These are phyloP conservation scores for Phaeodactylum tricornutum DNA, from an alignment of 108 stramenopile species.

Conservation along the genomic window DNA sequence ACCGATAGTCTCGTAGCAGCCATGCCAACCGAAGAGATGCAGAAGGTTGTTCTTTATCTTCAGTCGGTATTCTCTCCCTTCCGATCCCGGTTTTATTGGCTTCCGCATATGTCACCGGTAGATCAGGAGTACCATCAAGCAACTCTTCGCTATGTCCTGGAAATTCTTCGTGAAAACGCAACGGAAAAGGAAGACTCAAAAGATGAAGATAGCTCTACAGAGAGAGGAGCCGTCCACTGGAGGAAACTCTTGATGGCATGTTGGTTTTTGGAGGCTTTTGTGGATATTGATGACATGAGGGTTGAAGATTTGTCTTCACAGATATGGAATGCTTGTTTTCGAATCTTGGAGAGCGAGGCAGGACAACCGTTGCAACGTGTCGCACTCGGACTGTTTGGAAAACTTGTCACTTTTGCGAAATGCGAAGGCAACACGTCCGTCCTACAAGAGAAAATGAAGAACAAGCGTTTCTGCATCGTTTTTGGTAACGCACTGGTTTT, in stretches of 20 bases:
- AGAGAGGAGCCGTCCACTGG: conserved; percentile 62
- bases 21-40: conserved; percentile 74
- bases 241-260: conserved; percentile 65
- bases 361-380: conserved; percentile 81
- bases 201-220: conserved; percentile 8
- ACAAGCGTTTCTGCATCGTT: conserved; percentile 13
- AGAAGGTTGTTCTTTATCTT: conserved; percentile 75
- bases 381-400: conserved; percentile 69
- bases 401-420: conserved; percentile 38
- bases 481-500: conserved; percentile 72
- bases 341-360: conserved; percentile 55
- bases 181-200: conserved; percentile 21
- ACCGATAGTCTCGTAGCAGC: conserved; percentile 56
- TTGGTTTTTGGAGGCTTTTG: conserved; percentile 62
- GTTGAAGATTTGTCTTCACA: no score
- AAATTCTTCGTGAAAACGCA: conserved; percentile 20
- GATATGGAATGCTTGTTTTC: conserved; percentile 59
- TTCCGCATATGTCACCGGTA: conserved; percentile 33
- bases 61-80: conserved; percentile 65
- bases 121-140: conserved; percentile 39
- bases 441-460: conserved; percentile 22
- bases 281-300: conserved; percentile 66
- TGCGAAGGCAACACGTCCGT: conserved; percentile 6
- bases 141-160: conserved; percentile 46
- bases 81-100: conserved; percentile 47